A percentile compares a stretch with the other conserved stretches of the same genome.
Evolutionary conservation across 192 early-diverging fungal genomes (phyloP).

Genomic region (Chytriomyces hyalinus): DNA sequence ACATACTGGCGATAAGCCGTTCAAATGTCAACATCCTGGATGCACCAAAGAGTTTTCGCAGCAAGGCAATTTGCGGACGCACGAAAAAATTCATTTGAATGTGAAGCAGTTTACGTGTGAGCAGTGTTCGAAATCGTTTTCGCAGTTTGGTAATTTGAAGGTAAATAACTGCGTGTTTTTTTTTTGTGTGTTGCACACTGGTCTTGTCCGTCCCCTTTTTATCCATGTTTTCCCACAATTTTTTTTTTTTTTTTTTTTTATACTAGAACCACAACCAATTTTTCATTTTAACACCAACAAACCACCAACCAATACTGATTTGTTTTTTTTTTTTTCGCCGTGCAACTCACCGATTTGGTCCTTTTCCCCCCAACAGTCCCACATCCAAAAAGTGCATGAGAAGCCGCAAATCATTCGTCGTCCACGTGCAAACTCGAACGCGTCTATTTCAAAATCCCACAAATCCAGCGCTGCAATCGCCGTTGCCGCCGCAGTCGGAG

Average conservation of each 20-base stretch:
- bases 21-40: conserved; percentile 66
- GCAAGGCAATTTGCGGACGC: conserved; percentile 82
- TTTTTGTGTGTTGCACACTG: conserved; percentile 1
- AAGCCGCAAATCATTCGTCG: conserved; percentile 14
- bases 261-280: no score
- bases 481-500: conserved; percentile 8
- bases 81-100: conserved; percentile 78
- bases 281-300: no score
- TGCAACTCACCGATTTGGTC: no score
- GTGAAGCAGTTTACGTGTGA: conserved; percentile 78
- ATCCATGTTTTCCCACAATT: no score
- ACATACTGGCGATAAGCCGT: conserved; percentile 61
- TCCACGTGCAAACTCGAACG: conserved; percentile 19
- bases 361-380: not conserved
- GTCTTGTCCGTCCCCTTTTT: not conserved
- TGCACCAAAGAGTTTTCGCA: conserved; percentile 83
- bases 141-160: conserved; percentile 70
- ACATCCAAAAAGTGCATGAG: conserved; percentile 37
- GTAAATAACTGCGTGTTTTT: conserved; percentile 20
- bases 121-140: conserved; percentile 75
- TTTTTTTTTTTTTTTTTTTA: no score
- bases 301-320: no score
- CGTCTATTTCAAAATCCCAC: conserved; percentile 5
- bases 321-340: no score
- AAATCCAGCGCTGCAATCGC: conserved; percentile 2